Evolutionary conservation across 2,329 filamentous ascomycete species (phyloP).

Genomic region (Laburnicola sp.): DNA sequence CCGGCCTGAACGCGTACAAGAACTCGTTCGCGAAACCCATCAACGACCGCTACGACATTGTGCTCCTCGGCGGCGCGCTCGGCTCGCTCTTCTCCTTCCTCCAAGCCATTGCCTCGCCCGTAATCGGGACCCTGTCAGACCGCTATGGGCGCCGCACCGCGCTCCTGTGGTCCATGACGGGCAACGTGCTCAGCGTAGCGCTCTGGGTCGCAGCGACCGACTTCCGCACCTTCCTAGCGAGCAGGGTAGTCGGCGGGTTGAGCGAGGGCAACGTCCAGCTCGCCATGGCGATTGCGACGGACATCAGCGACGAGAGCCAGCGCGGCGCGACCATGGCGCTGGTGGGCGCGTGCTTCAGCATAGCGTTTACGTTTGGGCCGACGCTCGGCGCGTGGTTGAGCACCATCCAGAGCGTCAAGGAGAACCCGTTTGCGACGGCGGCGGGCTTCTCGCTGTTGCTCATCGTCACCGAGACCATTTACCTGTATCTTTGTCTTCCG

Average conservation of each 20-base stretch:
- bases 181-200: constrained; percentile 89
- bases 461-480: constrained; percentile 83
- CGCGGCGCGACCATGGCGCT: constrained; percentile 93
- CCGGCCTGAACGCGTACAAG: constrained; percentile 91
- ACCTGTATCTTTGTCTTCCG: constrained; percentile 80
- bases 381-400: constrained; percentile 86
- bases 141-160: constrained; percentile 83
- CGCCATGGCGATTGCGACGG: constrained; percentile 92
- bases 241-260: constrained; percentile 84
- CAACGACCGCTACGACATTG: constrained; percentile 95
- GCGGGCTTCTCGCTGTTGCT: constrained; percentile 84
- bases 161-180: constrained; percentile 85
- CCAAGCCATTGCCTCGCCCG: constrained; percentile 86
- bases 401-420: constrained; percentile 73
- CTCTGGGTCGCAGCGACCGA: constrained; percentile 93
- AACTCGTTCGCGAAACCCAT: constrained; percentile 89
- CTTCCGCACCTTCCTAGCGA: constrained; percentile 95
- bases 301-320: constrained; percentile 84
- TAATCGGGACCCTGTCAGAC: constrained; percentile 89
- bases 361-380: constrained; percentile 96
- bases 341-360: constrained; percentile 93
- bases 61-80: constrained; percentile 88
- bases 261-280: constrained; percentile 98
- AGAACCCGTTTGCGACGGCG: constrained; percentile 92
- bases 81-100: constrained; percentile 92